These are phyloP conservation scores for Westerdykella ornata DNA, from an alignment of 2,329 filamentous ascomycete species.

Conservation along the genomic window DNA sequence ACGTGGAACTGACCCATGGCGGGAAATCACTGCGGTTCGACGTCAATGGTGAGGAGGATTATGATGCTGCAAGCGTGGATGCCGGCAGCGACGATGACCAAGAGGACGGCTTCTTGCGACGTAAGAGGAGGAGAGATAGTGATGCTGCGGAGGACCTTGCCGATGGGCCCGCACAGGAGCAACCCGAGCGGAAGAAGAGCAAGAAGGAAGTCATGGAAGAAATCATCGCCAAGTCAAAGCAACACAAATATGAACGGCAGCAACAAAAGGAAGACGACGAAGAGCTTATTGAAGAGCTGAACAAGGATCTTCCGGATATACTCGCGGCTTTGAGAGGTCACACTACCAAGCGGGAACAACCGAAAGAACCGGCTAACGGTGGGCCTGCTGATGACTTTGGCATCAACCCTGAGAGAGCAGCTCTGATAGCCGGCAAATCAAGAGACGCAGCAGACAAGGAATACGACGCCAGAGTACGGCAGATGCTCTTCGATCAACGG, in stretches of 20 bases:
- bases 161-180: slow-evolving; percentile 39
- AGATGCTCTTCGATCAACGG: slow-evolving; percentile 76
- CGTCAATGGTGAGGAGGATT: slow-evolving; percentile 58
- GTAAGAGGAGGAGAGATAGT: slow-evolving; percentile 43
- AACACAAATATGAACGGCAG: slow-evolving; percentile 91
- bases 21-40: slow-evolving; percentile 67
- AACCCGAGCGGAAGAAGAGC: slow-evolving; percentile 81
- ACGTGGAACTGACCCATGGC: slow-evolving; percentile 71
- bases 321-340: slow-evolving; percentile 61
- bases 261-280: slow-evolving; percentile 89
- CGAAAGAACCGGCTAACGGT: slow-evolving; percentile 32
- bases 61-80: slow-evolving; percentile 67
- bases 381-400: slow-evolving; percentile 28
- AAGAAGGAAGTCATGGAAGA: slow-evolving; percentile 98
- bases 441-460: slow-evolving; percentile 70
- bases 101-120: slow-evolving; percentile 34
- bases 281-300: slow-evolving; percentile 73
- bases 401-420: slow-evolving; percentile 57
- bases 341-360: slow-evolving; percentile 43
- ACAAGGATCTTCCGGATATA: slow-evolving; percentile 73
- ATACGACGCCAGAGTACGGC: slow-evolving; percentile 77
- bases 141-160: slow-evolving; percentile 38
- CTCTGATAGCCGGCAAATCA: slow-evolving; percentile 54
- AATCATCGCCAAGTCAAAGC: slow-evolving; percentile 93
- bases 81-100: slow-evolving; percentile 40